phyloP scores from a whole-genome alignment of 345 rosid genomes.

The Murraya paniculata region DNA sequence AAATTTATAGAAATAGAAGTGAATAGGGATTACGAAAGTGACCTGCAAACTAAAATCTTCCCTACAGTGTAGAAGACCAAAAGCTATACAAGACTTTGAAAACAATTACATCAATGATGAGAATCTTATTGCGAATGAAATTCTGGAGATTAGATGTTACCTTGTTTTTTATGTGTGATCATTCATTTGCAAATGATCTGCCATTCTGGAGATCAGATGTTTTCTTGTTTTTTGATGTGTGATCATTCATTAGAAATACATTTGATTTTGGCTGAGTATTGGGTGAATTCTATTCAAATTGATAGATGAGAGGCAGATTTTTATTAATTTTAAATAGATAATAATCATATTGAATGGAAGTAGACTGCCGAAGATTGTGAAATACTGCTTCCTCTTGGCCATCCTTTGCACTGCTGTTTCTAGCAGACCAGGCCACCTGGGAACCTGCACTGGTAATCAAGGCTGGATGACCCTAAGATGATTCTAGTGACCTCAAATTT shows the following conservation, averaged over 20 bases:
- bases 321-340: neutral
- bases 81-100: too few species aligned
- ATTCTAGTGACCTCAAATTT: neutral
- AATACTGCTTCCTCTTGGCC: neutral
- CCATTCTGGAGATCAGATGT: neutral
- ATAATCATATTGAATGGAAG: neutral
- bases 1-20: neutral
- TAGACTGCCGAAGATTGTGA: neutral
- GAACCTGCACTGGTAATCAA: neutral
- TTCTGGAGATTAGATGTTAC: too few species aligned
- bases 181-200: neutral
- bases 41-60: too few species aligned
- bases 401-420: neutral
- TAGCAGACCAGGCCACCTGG: neutral
- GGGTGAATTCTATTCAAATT: neutral
- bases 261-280: neutral
- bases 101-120: too few species aligned
- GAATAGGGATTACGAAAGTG: too few species aligned
- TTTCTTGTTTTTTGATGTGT: neutral
- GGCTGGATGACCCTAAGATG: neutral
- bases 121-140: too few species aligned
- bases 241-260: neutral
- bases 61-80: too few species aligned
- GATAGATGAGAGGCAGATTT: too few species aligned
- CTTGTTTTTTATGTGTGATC: too few species aligned